A percentile compares a stretch with the other conserved stretches of the same genome.
Conservation (phyloP, 768 basidiomycete species). For the Lactifluus volemus region DNA sequence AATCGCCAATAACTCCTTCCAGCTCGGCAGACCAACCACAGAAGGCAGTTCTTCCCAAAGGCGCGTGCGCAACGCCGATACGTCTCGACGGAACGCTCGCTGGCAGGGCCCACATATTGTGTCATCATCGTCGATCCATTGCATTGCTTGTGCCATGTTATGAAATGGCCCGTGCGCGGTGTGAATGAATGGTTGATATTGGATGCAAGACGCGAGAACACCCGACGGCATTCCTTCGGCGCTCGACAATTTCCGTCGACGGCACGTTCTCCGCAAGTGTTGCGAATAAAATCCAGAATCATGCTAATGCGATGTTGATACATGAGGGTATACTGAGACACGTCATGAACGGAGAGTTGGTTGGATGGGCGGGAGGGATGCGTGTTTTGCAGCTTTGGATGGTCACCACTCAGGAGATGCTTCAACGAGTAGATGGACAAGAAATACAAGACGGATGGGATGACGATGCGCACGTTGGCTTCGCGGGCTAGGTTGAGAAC, state of each 20-base stretch:
- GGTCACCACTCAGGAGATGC: slow-evolving; percentile 40
- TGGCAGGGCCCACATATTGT: slow-evolving; percentile 39
- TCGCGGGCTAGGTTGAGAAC: slow-evolving; percentile 49
- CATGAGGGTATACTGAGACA: slow-evolving; percentile 47
- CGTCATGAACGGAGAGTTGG: slow-evolving; percentile 32
- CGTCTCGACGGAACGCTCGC: slow-evolving; percentile 34
- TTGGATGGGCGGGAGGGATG: slow-evolving; percentile 45
- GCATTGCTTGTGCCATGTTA: slow-evolving; percentile 42
- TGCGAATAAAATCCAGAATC: slow-evolving; percentile 41
- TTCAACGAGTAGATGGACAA: slow-evolving; percentile 47
- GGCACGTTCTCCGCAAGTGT: slow-evolving; percentile 30
- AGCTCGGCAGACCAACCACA: slow-evolving; percentile 37
- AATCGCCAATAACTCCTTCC: slow-evolving; percentile 33
- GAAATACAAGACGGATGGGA: slow-evolving; percentile 48
- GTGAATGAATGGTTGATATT: slow-evolving; percentile 41
- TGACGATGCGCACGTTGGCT: slow-evolving; percentile 36
- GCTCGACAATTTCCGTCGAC: slow-evolving; percentile 26
- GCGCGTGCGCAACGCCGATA: slow-evolving; percentile 30
- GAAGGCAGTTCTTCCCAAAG: slow-evolving; percentile 42
- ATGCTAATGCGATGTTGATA: slow-evolving; percentile 45
- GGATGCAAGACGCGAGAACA: slow-evolving; percentile 35
- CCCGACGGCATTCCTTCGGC: slow-evolving; percentile 30
- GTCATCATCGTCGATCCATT: slow-evolving; percentile 30
- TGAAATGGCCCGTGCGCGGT: slow-evolving; percentile 45
- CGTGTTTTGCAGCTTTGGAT: slow-evolving; percentile 41